Conservation (phyloP, 768 basidiomycete genomes). For the Hirschioporus abietinus region DNA sequence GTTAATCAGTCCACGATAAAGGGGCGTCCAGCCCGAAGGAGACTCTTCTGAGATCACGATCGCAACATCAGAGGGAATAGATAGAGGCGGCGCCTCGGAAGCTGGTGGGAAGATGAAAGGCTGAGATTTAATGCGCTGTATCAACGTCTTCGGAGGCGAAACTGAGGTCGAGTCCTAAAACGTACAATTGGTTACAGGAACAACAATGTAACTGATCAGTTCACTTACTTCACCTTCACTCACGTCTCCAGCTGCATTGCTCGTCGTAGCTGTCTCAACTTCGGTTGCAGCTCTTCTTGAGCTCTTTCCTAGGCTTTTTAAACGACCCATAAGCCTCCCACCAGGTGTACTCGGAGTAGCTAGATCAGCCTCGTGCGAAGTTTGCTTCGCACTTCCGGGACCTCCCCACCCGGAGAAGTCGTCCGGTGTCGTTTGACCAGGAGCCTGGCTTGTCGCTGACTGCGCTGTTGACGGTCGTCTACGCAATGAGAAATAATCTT, state of each 20-base stretch:
- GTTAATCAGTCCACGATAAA: constrained; percentile 70
- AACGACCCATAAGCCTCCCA: constrained; percentile 69
- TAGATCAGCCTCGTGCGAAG: constrained; percentile 24
- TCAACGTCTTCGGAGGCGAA: constrained; percentile 37
- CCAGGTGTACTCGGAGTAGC: constrained; percentile 47
- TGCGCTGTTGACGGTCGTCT: constrained; percentile 39
- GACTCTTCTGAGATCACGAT: constrained; percentile 75
- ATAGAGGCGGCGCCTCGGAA: constrained; percentile 64
- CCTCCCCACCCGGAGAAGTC: constrained; percentile 41
- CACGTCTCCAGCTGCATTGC: constrained; percentile 22
- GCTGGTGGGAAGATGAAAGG: constrained; percentile 62
- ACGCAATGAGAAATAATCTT: constrained; percentile 51
- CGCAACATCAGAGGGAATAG: constrained; percentile 52
- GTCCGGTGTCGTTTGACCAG: constrained; percentile 34
- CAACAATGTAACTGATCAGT: neutral
- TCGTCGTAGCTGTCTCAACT: constrained; percentile 23
- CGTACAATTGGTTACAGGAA: neutral
- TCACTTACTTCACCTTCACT: constrained; percentile 20
- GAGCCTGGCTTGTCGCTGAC: constrained; percentile 23
- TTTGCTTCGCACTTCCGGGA: constrained; percentile 31
- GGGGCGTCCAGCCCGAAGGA: constrained; percentile 62
- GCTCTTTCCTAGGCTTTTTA: constrained; percentile 70
- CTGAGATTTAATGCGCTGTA: constrained; percentile 50
- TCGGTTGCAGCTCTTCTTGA: constrained; percentile 29
- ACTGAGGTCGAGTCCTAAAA: neutral